Evolutionary conservation across 768 basidiomycete genomes (phyloP).

Genomic region (Lanmaoa rubissima): DNA sequence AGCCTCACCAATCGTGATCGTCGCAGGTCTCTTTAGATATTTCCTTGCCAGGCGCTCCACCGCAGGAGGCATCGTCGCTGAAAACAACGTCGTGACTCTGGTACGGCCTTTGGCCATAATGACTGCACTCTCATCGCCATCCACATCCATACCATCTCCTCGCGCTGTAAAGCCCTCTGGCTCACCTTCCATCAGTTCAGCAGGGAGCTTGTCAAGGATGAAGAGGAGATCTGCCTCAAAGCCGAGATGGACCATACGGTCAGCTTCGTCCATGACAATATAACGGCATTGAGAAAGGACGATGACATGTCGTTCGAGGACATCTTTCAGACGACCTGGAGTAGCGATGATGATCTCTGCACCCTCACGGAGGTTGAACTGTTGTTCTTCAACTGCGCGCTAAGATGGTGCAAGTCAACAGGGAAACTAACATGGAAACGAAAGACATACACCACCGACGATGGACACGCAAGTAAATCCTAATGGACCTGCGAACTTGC

Average conservation of each 20-base stretch:
- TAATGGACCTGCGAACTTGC: conserved; percentile 86
- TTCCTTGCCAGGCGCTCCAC: conserved; percentile 94
- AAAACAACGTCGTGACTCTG: conserved; percentile 94
- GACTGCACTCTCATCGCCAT: conserved; percentile 58
- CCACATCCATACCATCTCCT: conserved; percentile 72
- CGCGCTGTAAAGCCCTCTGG: conserved; percentile 20
- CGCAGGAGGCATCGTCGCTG: conserved; percentile 97
- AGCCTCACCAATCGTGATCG: conserved; percentile 97
- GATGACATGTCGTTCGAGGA: conserved; percentile 92
- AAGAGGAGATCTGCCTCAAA: conserved; percentile 94
- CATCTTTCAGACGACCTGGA: conserved; percentile 96
- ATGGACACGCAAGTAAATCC: conserved; percentile 96
- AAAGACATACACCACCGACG: conserved; percentile 78
- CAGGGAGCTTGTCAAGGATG: conserved; percentile 90
- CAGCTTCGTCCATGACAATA: conserved; percentile 99
- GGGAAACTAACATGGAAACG: background rate
- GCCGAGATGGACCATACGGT: conserved; percentile 97
- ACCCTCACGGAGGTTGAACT: conserved; percentile 96
- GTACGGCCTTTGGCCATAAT: conserved; percentile 60
- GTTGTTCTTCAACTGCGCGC: conserved; percentile 95
- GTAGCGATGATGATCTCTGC: conserved; percentile 99
- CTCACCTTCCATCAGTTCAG: conserved; percentile 85
- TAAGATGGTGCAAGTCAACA: conserved; percentile 30
- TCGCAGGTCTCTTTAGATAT: conserved; percentile 88
- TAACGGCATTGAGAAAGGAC: conserved; percentile 97